Percentiles rank a stretch among this genome's conserved stretches.
These are phyloP conservation scores for Penicillium salamii DNA, from an alignment of 495 filamentous ascomycete genomes.

Conservation along the genomic window DNA sequence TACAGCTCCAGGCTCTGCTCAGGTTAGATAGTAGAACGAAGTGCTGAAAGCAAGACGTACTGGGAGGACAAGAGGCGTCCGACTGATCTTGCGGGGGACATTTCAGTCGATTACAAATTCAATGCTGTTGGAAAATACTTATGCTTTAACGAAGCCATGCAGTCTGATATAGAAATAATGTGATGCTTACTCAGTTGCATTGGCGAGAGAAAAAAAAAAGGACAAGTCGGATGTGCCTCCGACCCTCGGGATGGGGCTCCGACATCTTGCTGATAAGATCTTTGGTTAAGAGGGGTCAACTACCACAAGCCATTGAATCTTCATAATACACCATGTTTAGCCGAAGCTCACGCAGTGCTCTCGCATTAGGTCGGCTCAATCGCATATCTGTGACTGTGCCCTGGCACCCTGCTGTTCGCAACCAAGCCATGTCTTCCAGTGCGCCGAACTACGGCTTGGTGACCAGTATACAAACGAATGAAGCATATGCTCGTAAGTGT, in stretches of 20 bases:
- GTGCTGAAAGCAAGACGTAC: background rate
- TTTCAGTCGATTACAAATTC: background rate
- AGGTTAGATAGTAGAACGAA: background rate
- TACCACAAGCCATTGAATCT: no score
- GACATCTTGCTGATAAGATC: background rate
- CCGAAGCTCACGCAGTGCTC: background rate
- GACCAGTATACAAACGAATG: background rate
- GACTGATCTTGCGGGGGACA: background rate
- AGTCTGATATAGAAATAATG: background rate
- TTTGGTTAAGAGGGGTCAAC: no score
- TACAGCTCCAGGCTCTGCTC: background rate
- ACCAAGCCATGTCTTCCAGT: background rate
- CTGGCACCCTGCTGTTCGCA: no score
- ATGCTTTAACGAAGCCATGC: no score
- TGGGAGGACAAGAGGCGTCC: background rate
- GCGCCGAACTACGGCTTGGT: background rate
- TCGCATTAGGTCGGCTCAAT: background rate
- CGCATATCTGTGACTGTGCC: background rate
- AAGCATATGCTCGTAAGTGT: constrained; percentile 1
- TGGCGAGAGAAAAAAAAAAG: background rate
- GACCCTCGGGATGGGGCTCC: background rate
- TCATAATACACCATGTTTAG: background rate
- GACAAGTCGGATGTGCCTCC: background rate
- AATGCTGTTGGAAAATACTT: no score
- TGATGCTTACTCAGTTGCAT: background rate